Conservation (phyloP, 257 asterid genomes). For the Solanum etuberosum region DNA sequence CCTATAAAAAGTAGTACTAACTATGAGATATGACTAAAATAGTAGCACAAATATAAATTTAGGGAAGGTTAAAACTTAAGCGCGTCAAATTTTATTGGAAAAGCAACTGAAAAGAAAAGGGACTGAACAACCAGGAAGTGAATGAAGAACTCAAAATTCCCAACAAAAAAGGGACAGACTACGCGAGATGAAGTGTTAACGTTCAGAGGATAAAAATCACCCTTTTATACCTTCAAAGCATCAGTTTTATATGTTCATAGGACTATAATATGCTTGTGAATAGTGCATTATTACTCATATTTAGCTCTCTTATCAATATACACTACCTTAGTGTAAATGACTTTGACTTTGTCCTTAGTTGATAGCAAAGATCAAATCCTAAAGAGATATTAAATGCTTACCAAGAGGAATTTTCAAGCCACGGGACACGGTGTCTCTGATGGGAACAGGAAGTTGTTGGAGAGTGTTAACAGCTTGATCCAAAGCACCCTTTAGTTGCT, state of each 20-base stretch:
- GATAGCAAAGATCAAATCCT: background rate
- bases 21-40: background rate
- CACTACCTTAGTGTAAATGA: no score
- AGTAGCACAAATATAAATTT: background rate
- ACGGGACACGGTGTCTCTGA: slow-evolving; percentile 43
- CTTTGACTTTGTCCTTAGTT: background rate
- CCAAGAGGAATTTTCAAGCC: slow-evolving; percentile 86
- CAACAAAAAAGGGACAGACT: background rate
- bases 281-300: no score
- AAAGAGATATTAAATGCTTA: slow-evolving; percentile 13
- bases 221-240: no score
- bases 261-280: no score
- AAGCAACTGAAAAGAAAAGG: background rate
- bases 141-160: background rate
- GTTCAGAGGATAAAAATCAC: background rate
- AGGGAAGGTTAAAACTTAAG: background rate
- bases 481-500: slow-evolving; percentile 60
- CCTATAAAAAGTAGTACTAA: slow-evolving; percentile 26
- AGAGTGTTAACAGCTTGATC: slow-evolving; percentile 51
- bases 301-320: no score
- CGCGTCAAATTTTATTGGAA: background rate
- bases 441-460: slow-evolving; percentile 70
- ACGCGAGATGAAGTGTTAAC: background rate
- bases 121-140: background rate
- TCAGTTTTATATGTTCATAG: no score